phyloP scores from a whole-genome alignment of 2,329 filamentous ascomycete genomes.

The Eutypella sp. region DNA sequence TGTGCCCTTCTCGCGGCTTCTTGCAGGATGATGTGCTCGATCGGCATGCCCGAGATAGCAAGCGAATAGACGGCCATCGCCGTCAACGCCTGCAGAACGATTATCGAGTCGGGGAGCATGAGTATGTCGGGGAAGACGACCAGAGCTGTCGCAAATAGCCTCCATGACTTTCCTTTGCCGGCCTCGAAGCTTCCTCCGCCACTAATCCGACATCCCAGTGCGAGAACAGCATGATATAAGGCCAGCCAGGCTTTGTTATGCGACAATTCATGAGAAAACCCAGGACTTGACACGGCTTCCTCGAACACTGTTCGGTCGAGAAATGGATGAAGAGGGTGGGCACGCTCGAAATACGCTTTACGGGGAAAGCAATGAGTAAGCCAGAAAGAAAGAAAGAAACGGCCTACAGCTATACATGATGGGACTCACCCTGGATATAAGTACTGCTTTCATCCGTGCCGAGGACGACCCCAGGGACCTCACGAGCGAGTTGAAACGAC shows the following conservation, averaged over 20 bases:
- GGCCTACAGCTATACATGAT: neutral
- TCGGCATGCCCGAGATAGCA: slow-evolving; percentile 23
- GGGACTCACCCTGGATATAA: slow-evolving; percentile 7
- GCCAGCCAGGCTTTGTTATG: slow-evolving; percentile 29
- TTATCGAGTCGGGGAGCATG: slow-evolving; percentile 24
- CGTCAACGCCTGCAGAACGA: slow-evolving; percentile 25
- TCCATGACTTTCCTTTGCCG: slow-evolving; percentile 33
- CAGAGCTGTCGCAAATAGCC: slow-evolving; percentile 32
- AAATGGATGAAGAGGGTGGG: slow-evolving; percentile 36
- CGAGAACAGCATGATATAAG: slow-evolving; percentile 34
- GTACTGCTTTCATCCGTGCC: slow-evolving; percentile 6
- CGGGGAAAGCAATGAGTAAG: neutral
- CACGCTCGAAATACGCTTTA: slow-evolving; percentile 32
- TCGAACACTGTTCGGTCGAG: slow-evolving; percentile 33
- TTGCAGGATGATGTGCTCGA: slow-evolving; percentile 26
- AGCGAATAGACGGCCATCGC: slow-evolving; percentile 26
- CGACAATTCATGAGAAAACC: slow-evolving; percentile 20
- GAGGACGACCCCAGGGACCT: slow-evolving; percentile 1
- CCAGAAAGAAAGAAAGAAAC: neutral
- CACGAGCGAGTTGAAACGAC: slow-evolving; percentile 1
- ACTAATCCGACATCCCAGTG: slow-evolving; percentile 32
- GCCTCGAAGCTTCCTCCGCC: slow-evolving; percentile 33
- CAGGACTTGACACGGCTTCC: slow-evolving; percentile 19
- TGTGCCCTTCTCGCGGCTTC: slow-evolving; percentile 27
- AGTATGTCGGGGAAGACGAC: slow-evolving; percentile 30